Percentiles rank a stretch among this genome's conserved stretches.
phyloP scores from a whole-genome alignment of 2,329 filamentous ascomycete genomes.

The Thelonectria olida region DNA sequence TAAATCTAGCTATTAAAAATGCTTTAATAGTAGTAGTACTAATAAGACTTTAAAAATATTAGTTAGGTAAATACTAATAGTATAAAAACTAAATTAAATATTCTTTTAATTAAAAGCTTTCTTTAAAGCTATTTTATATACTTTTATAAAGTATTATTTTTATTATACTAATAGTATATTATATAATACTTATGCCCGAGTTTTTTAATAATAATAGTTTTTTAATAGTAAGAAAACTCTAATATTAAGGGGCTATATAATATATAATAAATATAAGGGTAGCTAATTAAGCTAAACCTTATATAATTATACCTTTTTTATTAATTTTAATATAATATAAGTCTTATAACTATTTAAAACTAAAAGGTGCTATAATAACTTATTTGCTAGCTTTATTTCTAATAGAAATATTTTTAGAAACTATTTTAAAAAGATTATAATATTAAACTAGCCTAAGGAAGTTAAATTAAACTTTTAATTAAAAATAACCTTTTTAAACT shows the following conservation, averaged over 20 bases:
- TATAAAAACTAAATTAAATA: too few relatives aligned
- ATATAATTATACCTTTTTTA: conserved; percentile 3
- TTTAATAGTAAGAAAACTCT: neutral
- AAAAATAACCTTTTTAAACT: neutral
- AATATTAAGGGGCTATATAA: neutral
- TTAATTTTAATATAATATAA: neutral
- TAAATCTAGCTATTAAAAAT: too few relatives aligned
- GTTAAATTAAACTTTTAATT: neutral
- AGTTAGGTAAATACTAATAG: too few relatives aligned
- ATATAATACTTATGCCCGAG: neutral
- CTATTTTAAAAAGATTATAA: neutral
- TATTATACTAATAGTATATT: neutral
- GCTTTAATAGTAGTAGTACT: too few relatives aligned
- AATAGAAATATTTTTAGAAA: neutral
- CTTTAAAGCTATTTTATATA: too few relatives aligned
- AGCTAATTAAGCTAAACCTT: conserved; percentile 5
- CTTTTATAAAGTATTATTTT: neutral
- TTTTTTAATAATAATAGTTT: too few relatives aligned
- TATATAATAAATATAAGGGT: neutral
- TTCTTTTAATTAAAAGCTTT: too few relatives aligned
- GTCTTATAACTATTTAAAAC: conserved; percentile 4
- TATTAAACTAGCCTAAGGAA: conserved; percentile 1
- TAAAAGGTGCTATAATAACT: neutral
- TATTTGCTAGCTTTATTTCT: neutral
- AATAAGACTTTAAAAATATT: too few relatives aligned